Conservation (phyloP, 306 rosid genomes). For the Pyrus bretschneideri region DNA sequence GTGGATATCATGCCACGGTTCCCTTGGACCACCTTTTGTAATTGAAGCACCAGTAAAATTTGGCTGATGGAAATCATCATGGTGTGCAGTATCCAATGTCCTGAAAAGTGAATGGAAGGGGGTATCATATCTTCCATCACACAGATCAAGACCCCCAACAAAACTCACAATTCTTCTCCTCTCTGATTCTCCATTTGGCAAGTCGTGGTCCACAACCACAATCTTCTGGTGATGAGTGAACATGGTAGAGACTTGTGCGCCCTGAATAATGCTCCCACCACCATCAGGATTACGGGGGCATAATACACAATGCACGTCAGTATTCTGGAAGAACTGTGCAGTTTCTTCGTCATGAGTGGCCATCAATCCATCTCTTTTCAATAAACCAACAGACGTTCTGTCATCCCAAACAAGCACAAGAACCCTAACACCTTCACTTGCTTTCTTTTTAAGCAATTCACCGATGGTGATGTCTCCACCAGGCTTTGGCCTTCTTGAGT, state of each 20-base stretch:
- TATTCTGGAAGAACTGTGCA: constrained; percentile 21
- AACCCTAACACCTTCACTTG: constrained; percentile 43
- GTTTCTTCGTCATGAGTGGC: constrained; percentile 50
- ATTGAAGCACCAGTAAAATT: constrained; percentile 33
- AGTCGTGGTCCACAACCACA: constrained; percentile 32
- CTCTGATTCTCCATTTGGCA: constrained; percentile 31
- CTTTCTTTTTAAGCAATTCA: constrained; percentile 38
- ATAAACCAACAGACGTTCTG: constrained; percentile 31
- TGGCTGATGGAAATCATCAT: constrained; percentile 50
- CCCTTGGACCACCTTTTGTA: constrained; percentile 45
- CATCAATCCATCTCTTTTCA: constrained; percentile 43
- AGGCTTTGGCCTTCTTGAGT: constrained; percentile 40
- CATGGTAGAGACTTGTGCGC: constrained; percentile 34
- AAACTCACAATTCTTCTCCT: constrained; percentile 38
- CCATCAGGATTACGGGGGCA: constrained; percentile 52
- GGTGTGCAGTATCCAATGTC: constrained; percentile 42
- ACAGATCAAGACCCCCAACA: constrained; percentile 45
- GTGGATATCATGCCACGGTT: constrained; percentile 54
- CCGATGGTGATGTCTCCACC: constrained; percentile 39
- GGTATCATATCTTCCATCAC: constrained; percentile 47
- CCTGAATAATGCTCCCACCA: constrained; percentile 36
- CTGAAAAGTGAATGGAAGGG: constrained; percentile 44
- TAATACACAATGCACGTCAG: constrained; percentile 37
- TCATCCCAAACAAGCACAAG: constrained; percentile 50
- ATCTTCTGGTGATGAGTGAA: constrained; percentile 54